Evolutionary conservation across 2,329 filamentous ascomycete species (phyloP).

Genomic region (Exophiala bonariae): DNA sequence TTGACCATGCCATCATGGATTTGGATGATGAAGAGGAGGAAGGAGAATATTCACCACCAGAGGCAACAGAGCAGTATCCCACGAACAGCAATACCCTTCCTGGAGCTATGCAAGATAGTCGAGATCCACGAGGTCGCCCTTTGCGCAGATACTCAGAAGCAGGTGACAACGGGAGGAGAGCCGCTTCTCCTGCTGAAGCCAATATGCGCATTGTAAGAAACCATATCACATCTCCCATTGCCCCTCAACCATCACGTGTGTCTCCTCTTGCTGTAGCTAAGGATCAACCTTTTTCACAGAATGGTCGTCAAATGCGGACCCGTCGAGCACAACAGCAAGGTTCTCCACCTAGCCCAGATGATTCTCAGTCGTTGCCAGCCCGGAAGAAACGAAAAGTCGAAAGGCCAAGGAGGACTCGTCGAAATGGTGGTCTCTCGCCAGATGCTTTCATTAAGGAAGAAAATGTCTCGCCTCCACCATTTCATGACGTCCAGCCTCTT

Average conservation of each 20-base stretch:
- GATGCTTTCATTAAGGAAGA: conserved; percentile 63
- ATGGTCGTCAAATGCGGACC: conserved; percentile 47
- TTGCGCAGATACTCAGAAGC: conserved; percentile 29
- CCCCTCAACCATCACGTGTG: conserved; percentile 73
- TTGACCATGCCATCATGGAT: conserved; percentile 19
- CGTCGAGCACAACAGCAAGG: conserved; percentile 41
- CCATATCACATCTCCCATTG: conserved; percentile 71
- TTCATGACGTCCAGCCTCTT: conserved; percentile 45
- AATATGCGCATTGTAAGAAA: conserved; percentile 68
- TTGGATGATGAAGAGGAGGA: conserved; percentile 40
- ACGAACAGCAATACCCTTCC: conserved; percentile 8
- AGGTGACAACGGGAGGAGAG: conserved; percentile 24
- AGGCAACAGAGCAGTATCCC: conserved; percentile 40
- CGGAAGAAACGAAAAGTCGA: conserved; percentile 55
- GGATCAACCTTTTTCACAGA: conserved; percentile 54
- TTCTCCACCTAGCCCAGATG: conserved; percentile 31
- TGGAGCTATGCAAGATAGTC: conserved; percentile 21
- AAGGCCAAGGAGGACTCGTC: conserved; percentile 31
- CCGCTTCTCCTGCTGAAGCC: conserved; percentile 26
- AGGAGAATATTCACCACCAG: conserved; percentile 50
- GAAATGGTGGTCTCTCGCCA: conserved; percentile 35
- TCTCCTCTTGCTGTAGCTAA: conserved; percentile 58
- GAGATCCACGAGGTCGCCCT: conserved; percentile 27
- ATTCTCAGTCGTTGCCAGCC: conserved; percentile 42
- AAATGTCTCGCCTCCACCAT: conserved; percentile 61